Evolutionary conservation across 768 basidiomycete genomes (phyloP).

Genomic region (Agrocybe pediades): DNA sequence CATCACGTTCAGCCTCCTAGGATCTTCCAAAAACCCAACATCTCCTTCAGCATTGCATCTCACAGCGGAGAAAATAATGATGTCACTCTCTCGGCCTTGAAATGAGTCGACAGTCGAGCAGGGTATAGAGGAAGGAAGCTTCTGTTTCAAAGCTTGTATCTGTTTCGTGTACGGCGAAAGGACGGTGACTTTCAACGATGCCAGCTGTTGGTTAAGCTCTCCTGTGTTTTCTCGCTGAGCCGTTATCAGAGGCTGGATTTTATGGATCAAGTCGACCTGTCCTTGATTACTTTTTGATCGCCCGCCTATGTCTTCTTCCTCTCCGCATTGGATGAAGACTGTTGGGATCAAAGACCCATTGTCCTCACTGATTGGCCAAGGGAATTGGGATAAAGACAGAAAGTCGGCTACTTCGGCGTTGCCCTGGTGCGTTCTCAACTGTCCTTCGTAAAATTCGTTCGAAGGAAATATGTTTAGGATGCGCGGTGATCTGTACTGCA

Average conservation of each 20-base stretch:
- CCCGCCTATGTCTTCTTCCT: constrained; percentile 60
- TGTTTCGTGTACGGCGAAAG: constrained; percentile 68
- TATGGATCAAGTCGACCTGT: constrained; percentile 54
- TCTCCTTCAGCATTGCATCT: constrained; percentile 60
- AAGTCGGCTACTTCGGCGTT: constrained; percentile 36
- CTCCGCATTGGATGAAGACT: constrained; percentile 57
- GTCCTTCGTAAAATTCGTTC: constrained; percentile 59
- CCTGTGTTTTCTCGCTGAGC: constrained; percentile 19
- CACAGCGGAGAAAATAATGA: constrained; percentile 67
- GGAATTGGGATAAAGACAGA: constrained; percentile 47
- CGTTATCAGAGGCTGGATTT: constrained; percentile 46
- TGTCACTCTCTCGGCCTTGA: constrained; percentile 69
- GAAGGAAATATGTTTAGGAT: constrained; percentile 65
- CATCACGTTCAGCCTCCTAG: constrained; percentile 64
- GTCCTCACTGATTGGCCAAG: constrained; percentile 57
- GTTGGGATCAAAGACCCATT: constrained; percentile 45
- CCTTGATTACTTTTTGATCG: constrained; percentile 64
- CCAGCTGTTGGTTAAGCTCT: constrained; percentile 11
- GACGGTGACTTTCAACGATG: constrained; percentile 41
- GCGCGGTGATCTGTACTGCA: constrained; percentile 66
- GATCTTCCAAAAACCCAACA: constrained; percentile 68
- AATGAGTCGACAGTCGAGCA: constrained; percentile 63
- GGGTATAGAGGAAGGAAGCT: constrained; percentile 36
- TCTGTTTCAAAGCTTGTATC: constrained; percentile 43
- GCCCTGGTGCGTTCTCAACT: constrained; percentile 47